Conservation (phyloP, 176 grass and related monocot species). For the Rhynchospora breviuscula region DNA sequence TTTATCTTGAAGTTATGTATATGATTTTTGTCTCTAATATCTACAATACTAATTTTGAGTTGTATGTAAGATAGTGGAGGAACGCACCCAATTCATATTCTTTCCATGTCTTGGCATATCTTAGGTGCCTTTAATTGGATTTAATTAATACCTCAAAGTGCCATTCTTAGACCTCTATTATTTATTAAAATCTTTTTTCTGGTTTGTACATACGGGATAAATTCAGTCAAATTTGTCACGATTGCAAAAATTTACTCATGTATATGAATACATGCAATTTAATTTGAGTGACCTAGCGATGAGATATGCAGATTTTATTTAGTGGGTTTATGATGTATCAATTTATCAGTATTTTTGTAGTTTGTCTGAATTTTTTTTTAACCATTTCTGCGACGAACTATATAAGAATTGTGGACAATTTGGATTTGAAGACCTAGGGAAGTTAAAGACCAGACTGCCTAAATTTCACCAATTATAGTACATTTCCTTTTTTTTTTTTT, state of each 20-base stretch:
- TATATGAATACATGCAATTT: neutral
- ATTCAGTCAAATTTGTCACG: neutral
- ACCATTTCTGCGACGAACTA: neutral
- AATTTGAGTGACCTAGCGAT: neutral
- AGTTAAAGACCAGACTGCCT: neutral
- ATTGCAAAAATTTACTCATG: neutral
- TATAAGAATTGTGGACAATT: neutral
- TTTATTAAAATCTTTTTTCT: neutral
- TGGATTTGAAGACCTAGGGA: neutral
- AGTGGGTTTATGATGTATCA: neutral
- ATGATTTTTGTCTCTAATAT: too few relatives aligned
- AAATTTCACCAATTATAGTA: neutral
- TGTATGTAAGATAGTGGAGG: neutral
- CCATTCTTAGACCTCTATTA: too few relatives aligned
- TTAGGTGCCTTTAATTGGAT: neutral
- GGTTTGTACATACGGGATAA: neutral
- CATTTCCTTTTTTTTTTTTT: neutral
- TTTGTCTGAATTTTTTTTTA: constrained; percentile 1
- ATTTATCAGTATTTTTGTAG: neutral
- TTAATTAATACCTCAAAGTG: too few relatives aligned
- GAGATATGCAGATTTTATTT: neutral
- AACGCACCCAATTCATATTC: neutral
- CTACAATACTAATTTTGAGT: too few relatives aligned
- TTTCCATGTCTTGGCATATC: neutral
- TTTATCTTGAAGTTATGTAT: too few relatives aligned